A percentile compares a stretch with the other conserved stretches of the same genome.
Evolutionary conservation across 148 eudicot species (phyloP).

Genomic region (Rhododendron griersonianum): DNA sequence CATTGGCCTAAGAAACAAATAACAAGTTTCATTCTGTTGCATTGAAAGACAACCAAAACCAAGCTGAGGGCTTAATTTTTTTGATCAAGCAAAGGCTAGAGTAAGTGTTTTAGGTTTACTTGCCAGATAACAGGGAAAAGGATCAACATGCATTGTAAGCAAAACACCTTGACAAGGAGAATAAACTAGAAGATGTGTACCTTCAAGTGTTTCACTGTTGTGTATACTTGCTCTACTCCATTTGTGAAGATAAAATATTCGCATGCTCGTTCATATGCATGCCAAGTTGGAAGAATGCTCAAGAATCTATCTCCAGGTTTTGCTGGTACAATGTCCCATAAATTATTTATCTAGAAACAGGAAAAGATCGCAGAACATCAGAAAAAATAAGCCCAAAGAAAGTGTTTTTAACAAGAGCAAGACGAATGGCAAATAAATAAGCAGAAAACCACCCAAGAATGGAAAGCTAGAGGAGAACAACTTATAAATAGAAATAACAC

Average conservation of each 20-base stretch:
- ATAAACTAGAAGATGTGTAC: constrained; percentile 22
- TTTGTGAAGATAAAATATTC: constrained; percentile 68
- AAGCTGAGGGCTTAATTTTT: background rate
- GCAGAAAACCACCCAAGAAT: background rate
- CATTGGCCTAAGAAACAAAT: background rate
- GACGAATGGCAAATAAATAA: background rate
- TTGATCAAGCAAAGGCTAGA: constrained; percentile 6
- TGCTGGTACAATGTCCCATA: constrained; percentile 78
- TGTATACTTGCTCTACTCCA: constrained; percentile 80
- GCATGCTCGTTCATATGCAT: constrained; percentile 90
- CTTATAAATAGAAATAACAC: background rate
- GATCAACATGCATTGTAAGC: background rate
- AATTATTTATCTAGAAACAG: constrained; percentile 51
- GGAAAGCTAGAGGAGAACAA: background rate
- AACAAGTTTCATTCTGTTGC: background rate
- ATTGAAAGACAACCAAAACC: background rate
- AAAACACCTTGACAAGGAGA: background rate
- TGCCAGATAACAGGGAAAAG: background rate
- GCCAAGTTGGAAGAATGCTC: constrained; percentile 98
- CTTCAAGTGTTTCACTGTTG: constrained; percentile 70
- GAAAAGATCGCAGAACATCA: background rate
- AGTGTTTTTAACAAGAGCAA: background rate
- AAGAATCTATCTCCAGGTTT: constrained; percentile 74
- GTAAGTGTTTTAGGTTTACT: background rate
- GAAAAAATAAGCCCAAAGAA: background rate